Evolutionary conservation across 2,329 filamentous ascomycete species (phyloP).

Genomic region (Diplodia seriata): DNA sequence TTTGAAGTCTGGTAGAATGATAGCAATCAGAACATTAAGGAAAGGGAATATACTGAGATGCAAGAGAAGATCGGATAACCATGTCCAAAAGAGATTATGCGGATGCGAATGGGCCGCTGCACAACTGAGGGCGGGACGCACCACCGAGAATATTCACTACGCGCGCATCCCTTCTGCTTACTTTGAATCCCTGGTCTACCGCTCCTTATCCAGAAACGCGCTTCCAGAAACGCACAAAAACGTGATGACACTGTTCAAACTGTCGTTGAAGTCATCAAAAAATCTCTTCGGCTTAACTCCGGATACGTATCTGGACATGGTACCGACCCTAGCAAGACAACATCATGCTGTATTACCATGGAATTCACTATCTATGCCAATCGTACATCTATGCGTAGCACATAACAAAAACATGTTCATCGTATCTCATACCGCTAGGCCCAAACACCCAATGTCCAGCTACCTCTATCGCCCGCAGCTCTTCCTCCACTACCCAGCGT

Average conservation of each 20-base stretch:
- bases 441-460: slow-evolving; percentile 51
- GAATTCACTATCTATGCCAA: neutral
- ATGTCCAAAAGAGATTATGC: neutral
- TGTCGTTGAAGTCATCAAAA: neutral
- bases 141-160: neutral
- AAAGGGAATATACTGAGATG: neutral
- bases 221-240: neutral
- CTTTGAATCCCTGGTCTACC: neutral
- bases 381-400: neutral
- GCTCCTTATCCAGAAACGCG: neutral
- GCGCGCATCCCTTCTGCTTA: neutral
- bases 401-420: neutral
- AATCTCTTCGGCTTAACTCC: slow-evolving; percentile 2
- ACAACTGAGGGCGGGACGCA: too few species aligned
- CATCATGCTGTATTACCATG: too few species aligned
- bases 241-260: neutral
- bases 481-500: slow-evolving; percentile 21
- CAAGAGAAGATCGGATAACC: neutral
- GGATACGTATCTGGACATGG: neutral
- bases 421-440: slow-evolving; percentile 36
- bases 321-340: neutral
- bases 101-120: neutral
- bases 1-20: neutral
- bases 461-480: slow-evolving; percentile 44
- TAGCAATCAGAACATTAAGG: neutral